Conservation (phyloP, 2,329 filamentous ascomycete species). For the Colletotrichum karsti region DNA sequence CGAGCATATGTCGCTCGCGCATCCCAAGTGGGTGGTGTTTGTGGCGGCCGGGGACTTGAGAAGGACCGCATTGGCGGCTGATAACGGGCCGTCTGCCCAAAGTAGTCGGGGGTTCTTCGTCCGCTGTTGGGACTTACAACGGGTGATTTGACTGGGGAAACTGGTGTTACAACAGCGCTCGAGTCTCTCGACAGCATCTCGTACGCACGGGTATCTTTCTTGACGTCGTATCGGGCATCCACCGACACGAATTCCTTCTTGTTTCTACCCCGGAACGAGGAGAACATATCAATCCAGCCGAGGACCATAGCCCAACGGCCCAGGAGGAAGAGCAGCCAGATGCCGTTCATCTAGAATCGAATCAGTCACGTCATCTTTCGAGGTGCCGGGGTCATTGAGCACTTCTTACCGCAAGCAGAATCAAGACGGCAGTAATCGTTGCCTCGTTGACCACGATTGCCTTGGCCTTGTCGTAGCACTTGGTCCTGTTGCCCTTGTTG, state of each 20-base stretch:
- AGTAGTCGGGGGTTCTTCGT: constrained; percentile 63
- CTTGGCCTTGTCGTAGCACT: constrained; percentile 70
- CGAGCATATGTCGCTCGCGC: constrained; percentile 48
- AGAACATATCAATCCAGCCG: constrained; percentile 79
- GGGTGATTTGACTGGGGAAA: constrained; percentile 48
- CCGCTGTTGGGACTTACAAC: constrained; percentile 40
- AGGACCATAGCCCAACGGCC: constrained; percentile 85
- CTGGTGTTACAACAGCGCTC: constrained; percentile 62
- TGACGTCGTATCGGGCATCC: constrained; percentile 73
- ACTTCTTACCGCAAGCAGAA: constrained; percentile 78
- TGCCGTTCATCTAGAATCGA: constrained; percentile 72
- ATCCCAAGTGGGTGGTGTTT: constrained; percentile 50
- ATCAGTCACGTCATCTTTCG: constrained; percentile 4
- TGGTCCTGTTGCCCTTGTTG: constrained; percentile 66
- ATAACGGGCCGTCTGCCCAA: constrained; percentile 62
- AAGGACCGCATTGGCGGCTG: constrained; percentile 63
- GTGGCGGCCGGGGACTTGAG: constrained; percentile 62
- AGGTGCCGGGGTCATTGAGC: background rate
- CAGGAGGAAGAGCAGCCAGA: constrained; percentile 86
- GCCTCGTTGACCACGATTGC: constrained; percentile 76
- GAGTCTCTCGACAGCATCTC: constrained; percentile 78
- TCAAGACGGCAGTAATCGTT: constrained; percentile 81
- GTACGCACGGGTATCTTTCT: constrained; percentile 75
- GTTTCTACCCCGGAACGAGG: constrained; percentile 53
- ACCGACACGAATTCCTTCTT: constrained; percentile 89